phyloP scores from a whole-genome alignment of 768 basidiomycete species.

The Sarcodon sp. region DNA sequence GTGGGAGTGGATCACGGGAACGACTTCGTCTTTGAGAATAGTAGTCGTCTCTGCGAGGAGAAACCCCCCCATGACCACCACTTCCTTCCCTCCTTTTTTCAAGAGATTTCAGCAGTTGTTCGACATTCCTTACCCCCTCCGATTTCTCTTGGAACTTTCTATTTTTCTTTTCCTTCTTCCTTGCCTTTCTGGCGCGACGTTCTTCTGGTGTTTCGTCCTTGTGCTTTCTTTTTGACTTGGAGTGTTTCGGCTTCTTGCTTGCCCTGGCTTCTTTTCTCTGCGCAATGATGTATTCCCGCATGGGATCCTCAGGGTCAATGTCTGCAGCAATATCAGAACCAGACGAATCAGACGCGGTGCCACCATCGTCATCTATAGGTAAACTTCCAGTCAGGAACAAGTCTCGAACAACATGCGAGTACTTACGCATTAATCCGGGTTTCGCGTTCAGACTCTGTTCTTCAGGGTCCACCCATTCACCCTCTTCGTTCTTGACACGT shows the following conservation, averaged over 20 bases:
- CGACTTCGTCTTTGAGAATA: slow-evolving; percentile 4
- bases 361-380: slow-evolving; percentile 29
- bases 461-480: slow-evolving; percentile 78
- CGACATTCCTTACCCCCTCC: slow-evolving; percentile 50
- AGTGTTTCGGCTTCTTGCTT: slow-evolving; percentile 35
- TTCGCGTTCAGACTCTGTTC: slow-evolving; percentile 81
- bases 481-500: slow-evolving; percentile 63
- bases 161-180: slow-evolving; percentile 56
- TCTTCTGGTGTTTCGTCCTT: slow-evolving; percentile 76
- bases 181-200: slow-evolving; percentile 59
- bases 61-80: background rate
- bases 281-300: slow-evolving; percentile 83
- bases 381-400: background rate
- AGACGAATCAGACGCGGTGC: slow-evolving; percentile 42
- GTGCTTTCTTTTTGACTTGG: slow-evolving; percentile 53
- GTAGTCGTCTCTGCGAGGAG: background rate
- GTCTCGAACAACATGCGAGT: background rate
- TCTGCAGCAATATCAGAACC: slow-evolving; percentile 35
- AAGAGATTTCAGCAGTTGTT: slow-evolving; percentile 46
- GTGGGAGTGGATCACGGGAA: slow-evolving; percentile 1
- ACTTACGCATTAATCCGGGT: slow-evolving; percentile 55
- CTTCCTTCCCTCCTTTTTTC: slow-evolving; percentile 13
- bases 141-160: slow-evolving; percentile 40
- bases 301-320: slow-evolving; percentile 95
- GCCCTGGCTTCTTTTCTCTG: slow-evolving; percentile 64